Percentiles rank a stretch among this genome's conserved stretches.
Conservation (phyloP, 1,284 basidiomycete genomes). For the Ustilago sp. region DNA sequence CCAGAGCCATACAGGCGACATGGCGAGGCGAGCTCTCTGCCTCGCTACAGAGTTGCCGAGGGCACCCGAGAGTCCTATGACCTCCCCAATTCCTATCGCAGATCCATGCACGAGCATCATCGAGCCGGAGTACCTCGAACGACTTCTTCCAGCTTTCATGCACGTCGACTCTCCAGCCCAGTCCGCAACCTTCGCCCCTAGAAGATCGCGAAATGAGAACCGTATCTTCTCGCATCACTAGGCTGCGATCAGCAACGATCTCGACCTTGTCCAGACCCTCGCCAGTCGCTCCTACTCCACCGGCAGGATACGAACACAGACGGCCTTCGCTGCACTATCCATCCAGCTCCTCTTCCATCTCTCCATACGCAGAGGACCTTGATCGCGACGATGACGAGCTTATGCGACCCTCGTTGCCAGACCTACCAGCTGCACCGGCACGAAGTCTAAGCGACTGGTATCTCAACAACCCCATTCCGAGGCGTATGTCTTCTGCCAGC, state of each 20-base stretch:
- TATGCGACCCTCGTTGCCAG: conserved; percentile 10
- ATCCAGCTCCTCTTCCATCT: not conserved
- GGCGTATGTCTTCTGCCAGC: conserved; percentile 6
- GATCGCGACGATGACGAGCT: not conserved
- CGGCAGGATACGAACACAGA: not conserved
- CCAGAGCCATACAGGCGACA: not conserved
- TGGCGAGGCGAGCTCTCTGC: not conserved
- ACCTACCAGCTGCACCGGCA: conserved; percentile 3
- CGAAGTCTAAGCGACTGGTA: conserved; percentile 41
- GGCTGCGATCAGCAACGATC: conserved; percentile 33
- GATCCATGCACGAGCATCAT: not conserved
- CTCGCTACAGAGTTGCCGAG: conserved; percentile 1
- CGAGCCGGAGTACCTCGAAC: not conserved
- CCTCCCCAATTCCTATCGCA: not conserved
- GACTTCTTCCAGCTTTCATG: not conserved
- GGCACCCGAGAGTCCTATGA: not conserved
- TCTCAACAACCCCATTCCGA: conserved; percentile 34
- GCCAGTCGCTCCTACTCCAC: not conserved
- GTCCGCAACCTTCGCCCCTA: not conserved
- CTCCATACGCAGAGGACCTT: not conserved
- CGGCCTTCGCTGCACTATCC: not conserved
- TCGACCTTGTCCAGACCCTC: conserved; percentile 9
- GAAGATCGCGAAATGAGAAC: not conserved
- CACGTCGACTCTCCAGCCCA: conserved; percentile 19
- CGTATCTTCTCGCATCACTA: not conserved